Conservation (phyloP, 441 rosid genomes). For the Adansonia rubrostipa region DNA sequence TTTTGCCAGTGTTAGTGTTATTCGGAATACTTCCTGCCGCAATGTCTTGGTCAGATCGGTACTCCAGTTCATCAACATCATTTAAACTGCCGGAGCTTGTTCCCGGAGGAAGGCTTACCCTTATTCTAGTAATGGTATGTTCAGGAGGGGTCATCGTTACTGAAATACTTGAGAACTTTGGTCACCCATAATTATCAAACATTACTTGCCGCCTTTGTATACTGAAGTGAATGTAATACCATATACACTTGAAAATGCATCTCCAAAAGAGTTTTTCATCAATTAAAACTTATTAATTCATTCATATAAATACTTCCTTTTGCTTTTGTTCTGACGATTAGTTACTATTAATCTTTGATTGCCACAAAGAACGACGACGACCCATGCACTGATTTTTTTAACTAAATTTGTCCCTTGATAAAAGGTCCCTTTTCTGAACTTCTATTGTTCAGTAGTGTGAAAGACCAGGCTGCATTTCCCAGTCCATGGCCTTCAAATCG, state of each 20-base stretch:
- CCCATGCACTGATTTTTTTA: too few relatives aligned
- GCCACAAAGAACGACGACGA: too few relatives aligned
- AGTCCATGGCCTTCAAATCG: too few relatives aligned
- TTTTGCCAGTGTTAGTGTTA: conserved; percentile 60
- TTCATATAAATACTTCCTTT: not conserved
- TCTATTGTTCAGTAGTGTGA: too few relatives aligned
- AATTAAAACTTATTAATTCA: not conserved
- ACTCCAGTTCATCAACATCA: conserved; percentile 45
- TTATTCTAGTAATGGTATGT: conserved; percentile 58
- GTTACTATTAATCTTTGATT: too few relatives aligned
- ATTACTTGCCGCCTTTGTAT: too few relatives aligned
- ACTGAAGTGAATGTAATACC: not conserved
- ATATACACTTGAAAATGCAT: not conserved
- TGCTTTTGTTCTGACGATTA: not conserved
- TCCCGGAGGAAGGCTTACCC: conserved; percentile 79
- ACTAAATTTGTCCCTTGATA: too few relatives aligned
- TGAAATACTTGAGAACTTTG: conserved; percentile 52
- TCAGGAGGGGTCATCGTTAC: conserved; percentile 67
- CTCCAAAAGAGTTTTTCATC: not conserved
- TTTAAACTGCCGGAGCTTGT: conserved; percentile 50
- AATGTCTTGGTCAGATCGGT: conserved; percentile 92
- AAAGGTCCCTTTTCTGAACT: too few relatives aligned
- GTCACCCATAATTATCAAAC: conserved; percentile 22
- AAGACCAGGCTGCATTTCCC: too few relatives aligned
- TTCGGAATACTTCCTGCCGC: conserved; percentile 86